Base-by-base conservation (phyloP, 176 grass and related monocot genomes). In the Oryza nivara region DNA sequence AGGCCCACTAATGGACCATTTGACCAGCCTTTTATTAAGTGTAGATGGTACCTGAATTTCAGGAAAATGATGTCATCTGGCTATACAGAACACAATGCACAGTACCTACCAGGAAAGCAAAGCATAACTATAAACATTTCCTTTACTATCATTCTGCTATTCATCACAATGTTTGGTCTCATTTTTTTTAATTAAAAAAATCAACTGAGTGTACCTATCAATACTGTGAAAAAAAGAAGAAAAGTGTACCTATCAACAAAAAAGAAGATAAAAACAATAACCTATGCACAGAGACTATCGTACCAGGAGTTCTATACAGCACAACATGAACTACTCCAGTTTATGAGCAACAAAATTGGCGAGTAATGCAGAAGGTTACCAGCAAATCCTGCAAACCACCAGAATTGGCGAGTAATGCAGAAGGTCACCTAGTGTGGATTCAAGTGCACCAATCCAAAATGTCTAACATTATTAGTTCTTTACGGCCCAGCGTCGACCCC, bases 401-500 rank as follows among this genome's bases (percentile, higher is more conserved):
- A 25, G 25, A 76, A 83, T 52, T 80, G 83, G 72, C 30, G n/a
- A 76, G 71, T 15, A 65, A 22, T 32, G 40, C 46, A 73, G 48
- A 35, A 83, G 44, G 68, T 69, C 23, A 68, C 68, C 51, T 51
- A 32, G 30, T 32, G 30, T 32, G 30, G 30, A 32, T 32, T 32
- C 30, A 32, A 32, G 30, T 32, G 30, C 30, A 32, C 30, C 30
- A 32, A 32, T 32, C 30, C 30, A 32, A 2, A 32, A 32, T 32
- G 30, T 32, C 30, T 32, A 32, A 32, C 30, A 32, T 3, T 28
- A 28, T 74, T 72, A 95, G 38, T 86, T 89, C 76, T 88, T 90
- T 47, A 81, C 70, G 35, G 86, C 87, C 93, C 93, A 95, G 67
- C 93, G 86, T n/a, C 67, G 79, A 12, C 93, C 93, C 71, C 85